Base-by-base conservation (phyloP, 306 rosid genomes). In the Comarum palustre region DNA sequence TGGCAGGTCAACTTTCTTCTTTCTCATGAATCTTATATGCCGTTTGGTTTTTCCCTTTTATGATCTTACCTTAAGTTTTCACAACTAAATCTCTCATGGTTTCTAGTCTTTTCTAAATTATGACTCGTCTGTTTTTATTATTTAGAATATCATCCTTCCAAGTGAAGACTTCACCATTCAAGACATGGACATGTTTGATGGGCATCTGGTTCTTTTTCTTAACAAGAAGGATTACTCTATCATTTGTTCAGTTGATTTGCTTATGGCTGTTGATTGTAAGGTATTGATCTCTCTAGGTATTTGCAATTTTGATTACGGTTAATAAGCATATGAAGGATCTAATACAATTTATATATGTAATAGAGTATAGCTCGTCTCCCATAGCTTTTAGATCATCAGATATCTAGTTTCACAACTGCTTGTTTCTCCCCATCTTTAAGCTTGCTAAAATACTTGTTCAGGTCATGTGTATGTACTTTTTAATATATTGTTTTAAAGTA, bases 131-230 rank as follows among this genome's bases (percentile, higher is more conserved):
- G 61, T 69, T 74, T 69, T 78, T 32, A 8, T 5, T 29, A 50
- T 64, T 72, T 86, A 94, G 98, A 89, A 84, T 82, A 59, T 86
- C 79, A 72, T 89, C 74, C 81, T 94, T 79, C 92, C 96, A 14
- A 79, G 78, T 80, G 73, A 74, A 69, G 94, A 91, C 71, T 80
- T 62, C 69, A 84, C 78, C 75, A 41, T 94, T 69, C 85, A 84
- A 79, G 98, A 91, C 72, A 87, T 91, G 98, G 98, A 94, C 79
- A 79, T 94, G 36, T 88, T 86, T 80, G 77, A 86, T 80, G 89
- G 90, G 47, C 91, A 89, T 86, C 82, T 94, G 81, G 96, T 94
- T 84, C 97, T 91, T 83, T 86, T 61, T 73, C 78, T 94, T 80
- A 85, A 78, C 71, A 91, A 84, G 81, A 89, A 84, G 70, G 90